Evolutionary conservation across 768 basidiomycete genomes (phyloP), one percentile per base, ranked within the genome.

Genomic region (Suillus variegatus): DNA sequence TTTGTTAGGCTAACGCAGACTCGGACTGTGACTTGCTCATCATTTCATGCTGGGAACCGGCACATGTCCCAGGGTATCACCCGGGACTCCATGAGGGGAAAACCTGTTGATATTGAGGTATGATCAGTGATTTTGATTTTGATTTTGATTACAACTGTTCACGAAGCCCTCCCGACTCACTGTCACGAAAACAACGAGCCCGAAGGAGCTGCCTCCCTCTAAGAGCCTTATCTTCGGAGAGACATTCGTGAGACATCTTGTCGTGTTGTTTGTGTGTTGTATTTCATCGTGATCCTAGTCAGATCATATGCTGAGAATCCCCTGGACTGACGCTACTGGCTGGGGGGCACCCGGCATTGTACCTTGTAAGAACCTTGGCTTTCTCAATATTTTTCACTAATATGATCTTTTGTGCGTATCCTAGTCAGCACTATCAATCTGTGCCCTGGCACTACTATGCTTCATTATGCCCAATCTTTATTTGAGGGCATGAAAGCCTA

Each of bases 401-500:
- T 68, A 13, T 14, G 44, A 7, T 20, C 16, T 13, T 44, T 71
- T 64, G 68, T 66, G 10, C 20, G 57, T 18, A 55, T 18, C 62
- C 9, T 25, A 77, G 74, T 68, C 58, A 65, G 73, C 22, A n/a
- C 71, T 52, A 66, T 78, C n/a, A 71, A 61, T 54, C 66, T 77
- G 61, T 55, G 64, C 32, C 76, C 77, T 7, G 68, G 74, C 71
- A 84, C 80, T 75, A 86, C 92, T 65, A 95, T 95, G 25, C 81
- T 99, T 64, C 96, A 99, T 76, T 97, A 99, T 79, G 95, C 95
- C 0, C 94, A 95, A 70, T 86, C 90, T 56, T 82, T 90, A 52
- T 97, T 98, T 74, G 96, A 99, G 76, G 94, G 96, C 18, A 87
- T 97, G 86, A 98, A 98, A 76, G 96, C 96, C 1, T 98, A 97